Conservation (phyloP, 441 rosid species). For the Macaranga tanarius region DNA sequence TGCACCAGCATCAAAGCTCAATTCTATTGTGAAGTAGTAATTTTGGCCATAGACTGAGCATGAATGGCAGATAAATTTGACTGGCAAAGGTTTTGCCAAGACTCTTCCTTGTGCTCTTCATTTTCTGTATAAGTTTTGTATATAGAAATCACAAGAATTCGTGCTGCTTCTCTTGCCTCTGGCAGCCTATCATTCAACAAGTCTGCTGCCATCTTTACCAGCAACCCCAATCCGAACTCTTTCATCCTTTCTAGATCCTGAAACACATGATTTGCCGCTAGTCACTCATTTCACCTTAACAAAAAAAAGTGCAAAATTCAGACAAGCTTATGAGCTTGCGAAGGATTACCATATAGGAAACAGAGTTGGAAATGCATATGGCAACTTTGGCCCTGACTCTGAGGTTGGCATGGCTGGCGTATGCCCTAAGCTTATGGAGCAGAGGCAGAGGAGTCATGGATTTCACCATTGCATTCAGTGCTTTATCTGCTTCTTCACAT, state of each 20-base stretch:
- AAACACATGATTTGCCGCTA: not conserved
- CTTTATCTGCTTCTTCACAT: conserved; percentile 84
- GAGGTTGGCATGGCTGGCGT: conserved; percentile 58
- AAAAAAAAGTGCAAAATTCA: too few relatives aligned
- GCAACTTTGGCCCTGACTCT: conserved; percentile 87
- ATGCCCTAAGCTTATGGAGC: conserved; percentile 53
- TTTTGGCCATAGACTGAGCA: conserved; percentile 63
- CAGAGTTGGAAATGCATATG: conserved; percentile 53
- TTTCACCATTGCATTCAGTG: conserved; percentile 58
- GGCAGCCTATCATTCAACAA: conserved; percentile 79
- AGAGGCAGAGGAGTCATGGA: conserved; percentile 57
- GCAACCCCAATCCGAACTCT: conserved; percentile 52
- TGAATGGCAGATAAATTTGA: conserved; percentile 49
- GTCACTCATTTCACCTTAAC: not conserved
- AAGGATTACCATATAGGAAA: conserved; percentile 60
- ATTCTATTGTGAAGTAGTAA: conserved; percentile 28
- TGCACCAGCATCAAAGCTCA: not conserved
- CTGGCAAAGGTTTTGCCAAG: conserved; percentile 79
- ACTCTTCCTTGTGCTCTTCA: conserved; percentile 55
- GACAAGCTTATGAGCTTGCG: not conserved
- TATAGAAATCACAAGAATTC: conserved; percentile 49
- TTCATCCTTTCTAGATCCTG: conserved; percentile 61
- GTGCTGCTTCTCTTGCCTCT: conserved; percentile 89
- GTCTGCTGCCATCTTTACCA: conserved; percentile 60
- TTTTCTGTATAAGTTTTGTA: conserved; percentile 40